These are phyloP conservation scores for Capsicum pubescens DNA, from an alignment of 257 asterid species.

Conservation along the genomic window DNA sequence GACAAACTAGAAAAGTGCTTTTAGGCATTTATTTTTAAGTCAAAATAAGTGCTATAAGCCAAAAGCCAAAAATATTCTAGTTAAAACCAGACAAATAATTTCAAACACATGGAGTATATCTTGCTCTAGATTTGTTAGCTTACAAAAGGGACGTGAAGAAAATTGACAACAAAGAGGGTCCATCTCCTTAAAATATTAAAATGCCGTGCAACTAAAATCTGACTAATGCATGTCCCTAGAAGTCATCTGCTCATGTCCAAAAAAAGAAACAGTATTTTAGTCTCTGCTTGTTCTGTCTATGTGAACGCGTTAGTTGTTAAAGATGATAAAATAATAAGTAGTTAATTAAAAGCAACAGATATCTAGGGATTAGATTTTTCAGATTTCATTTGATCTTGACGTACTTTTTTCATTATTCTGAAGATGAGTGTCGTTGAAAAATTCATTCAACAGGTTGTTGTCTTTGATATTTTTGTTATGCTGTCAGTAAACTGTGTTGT, in stretches of 20 bases:
- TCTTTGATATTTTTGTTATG: not conserved
- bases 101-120: no score
- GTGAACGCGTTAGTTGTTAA: not conserved
- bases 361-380: not conserved
- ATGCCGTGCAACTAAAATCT: not conserved
- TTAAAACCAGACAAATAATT: not conserved
- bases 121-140: no score
- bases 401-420: not conserved
- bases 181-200: not conserved
- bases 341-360: not conserved
- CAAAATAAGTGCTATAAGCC: no score
- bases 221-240: not conserved
- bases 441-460: not conserved
- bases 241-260: not conserved
- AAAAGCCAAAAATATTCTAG: no score
- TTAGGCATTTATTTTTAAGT: no score
- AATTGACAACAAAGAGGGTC: not conserved
- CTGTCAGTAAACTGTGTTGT: not conserved
- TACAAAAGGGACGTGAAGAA: not conserved
- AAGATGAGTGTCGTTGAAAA: not conserved
- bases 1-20: no score
- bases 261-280: not conserved
- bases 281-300: not conserved
- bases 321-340: not conserved
- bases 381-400: not conserved